Conservation (phyloP, 2,329 filamentous ascomycete genomes). For the Penicillium sp. region DNA sequence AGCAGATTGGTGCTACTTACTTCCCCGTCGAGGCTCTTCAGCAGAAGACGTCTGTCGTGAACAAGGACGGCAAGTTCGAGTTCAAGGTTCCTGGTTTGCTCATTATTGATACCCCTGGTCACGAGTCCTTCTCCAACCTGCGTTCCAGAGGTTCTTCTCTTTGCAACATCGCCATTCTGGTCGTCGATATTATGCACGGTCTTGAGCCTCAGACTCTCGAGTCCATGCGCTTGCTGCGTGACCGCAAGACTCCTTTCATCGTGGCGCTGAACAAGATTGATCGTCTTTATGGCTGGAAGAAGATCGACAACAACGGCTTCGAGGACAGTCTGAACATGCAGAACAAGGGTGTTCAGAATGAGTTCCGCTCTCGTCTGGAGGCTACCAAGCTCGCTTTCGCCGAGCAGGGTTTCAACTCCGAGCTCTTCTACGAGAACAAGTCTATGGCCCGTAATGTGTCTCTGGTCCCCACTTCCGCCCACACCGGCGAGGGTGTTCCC, state of each 20-base stretch:
- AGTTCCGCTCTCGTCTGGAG: conserved; percentile 86
- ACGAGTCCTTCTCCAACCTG: conserved; percentile 99
- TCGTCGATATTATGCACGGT: conserved; percentile 99
- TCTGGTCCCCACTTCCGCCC: conserved; percentile 93
- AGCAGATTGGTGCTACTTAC: conserved; percentile 99
- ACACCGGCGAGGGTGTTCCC: conserved; percentile 98
- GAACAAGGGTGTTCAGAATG: conserved; percentile 87
- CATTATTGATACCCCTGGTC: conserved; percentile 96
- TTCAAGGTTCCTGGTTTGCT: conserved; percentile 97
- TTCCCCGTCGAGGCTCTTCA: conserved; percentile 92
- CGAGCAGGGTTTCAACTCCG: conserved; percentile 96
- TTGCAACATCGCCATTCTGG: conserved; percentile 98
- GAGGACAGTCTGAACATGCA: conserved; percentile 86
- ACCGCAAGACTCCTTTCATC: conserved; percentile 95
- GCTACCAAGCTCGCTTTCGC: conserved; percentile 91
- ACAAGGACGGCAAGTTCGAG: conserved; percentile 83
- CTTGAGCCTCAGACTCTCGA: conserved; percentile 95
- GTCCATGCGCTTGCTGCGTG: conserved; percentile 90
- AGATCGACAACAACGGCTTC: conserved; percentile 98
- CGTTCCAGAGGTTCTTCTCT: conserved; percentile 95
- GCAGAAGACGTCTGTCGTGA: conserved; percentile 91
- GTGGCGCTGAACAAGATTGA: conserved; percentile 99
- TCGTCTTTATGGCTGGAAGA: conserved; percentile 98
- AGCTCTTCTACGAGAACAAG: conserved; percentile 97
- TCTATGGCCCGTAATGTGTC: conserved; percentile 93